Conservation (phyloP, 2,329 filamentous ascomycete species). For the Aspergillus luchuensis region DNA sequence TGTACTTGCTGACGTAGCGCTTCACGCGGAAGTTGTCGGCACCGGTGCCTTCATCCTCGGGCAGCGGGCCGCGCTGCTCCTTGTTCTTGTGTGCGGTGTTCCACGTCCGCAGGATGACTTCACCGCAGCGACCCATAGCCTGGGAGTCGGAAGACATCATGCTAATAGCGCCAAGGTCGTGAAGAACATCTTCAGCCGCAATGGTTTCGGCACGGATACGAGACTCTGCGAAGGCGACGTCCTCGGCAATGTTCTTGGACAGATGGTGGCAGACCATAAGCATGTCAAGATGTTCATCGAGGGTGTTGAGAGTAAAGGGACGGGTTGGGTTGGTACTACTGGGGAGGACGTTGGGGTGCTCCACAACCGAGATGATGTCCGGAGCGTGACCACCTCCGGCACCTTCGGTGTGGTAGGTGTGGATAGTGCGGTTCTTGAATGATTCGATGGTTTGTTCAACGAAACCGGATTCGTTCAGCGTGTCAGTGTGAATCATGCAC, state of each 20-base stretch:
- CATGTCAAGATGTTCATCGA: slow-evolving; percentile 98
- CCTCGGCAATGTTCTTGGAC: slow-evolving; percentile 88
- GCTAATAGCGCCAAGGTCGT: slow-evolving; percentile 90
- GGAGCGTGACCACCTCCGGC: slow-evolving; percentile 93
- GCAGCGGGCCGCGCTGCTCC: slow-evolving; percentile 72
- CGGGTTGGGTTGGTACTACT: slow-evolving; percentile 90
- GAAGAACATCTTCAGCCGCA: slow-evolving; percentile 91
- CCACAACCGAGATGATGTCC: slow-evolving; percentile 92
- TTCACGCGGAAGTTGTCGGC: slow-evolving; percentile 93
- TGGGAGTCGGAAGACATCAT: slow-evolving; percentile 98
- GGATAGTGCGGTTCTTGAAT: slow-evolving; percentile 83
- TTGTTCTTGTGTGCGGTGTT: slow-evolving; percentile 98
- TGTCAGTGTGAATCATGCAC: slow-evolving; percentile 93
- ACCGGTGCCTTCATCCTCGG: slow-evolving; percentile 74
- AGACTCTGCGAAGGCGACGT: slow-evolving; percentile 91
- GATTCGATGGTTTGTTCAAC: slow-evolving; percentile 88
- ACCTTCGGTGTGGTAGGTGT: slow-evolving; percentile 96
- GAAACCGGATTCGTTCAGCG: slow-evolving; percentile 95
- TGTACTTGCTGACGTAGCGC: slow-evolving; percentile 93
- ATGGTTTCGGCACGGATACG: slow-evolving; percentile 96
- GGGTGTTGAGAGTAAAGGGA: slow-evolving; percentile 86
- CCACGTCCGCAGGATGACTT: slow-evolving; percentile 92
- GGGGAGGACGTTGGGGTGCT: slow-evolving; percentile 83
- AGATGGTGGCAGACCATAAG: slow-evolving; percentile 97
- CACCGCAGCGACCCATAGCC: slow-evolving; percentile 94